These are phyloP conservation scores for Royoungia palumana DNA, from an alignment of 768 basidiomycete species.

Conservation along the genomic window DNA sequence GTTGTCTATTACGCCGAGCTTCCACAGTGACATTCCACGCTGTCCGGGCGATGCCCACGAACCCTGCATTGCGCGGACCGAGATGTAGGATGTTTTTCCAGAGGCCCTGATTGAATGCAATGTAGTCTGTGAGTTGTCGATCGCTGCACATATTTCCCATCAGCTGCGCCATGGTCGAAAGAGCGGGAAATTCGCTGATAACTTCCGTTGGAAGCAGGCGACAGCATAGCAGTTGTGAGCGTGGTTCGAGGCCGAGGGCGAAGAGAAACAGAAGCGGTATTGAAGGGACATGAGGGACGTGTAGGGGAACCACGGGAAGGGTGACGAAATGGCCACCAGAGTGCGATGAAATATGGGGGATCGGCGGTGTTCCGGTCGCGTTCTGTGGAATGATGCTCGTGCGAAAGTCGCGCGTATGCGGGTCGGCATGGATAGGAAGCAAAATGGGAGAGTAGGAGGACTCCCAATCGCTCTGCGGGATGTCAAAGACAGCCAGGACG, in stretches of 20 bases:
- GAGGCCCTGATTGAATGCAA: slow-evolving; percentile 52
- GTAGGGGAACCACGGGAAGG: slow-evolving; percentile 47
- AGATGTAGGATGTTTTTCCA: slow-evolving; percentile 63
- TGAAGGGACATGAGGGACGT: slow-evolving; percentile 52
- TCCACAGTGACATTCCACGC: slow-evolving; percentile 78
- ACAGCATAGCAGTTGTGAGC: slow-evolving; percentile 45
- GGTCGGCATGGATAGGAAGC: slow-evolving; percentile 50
- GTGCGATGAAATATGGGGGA: slow-evolving; percentile 22
- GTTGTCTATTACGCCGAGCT: slow-evolving; percentile 39
- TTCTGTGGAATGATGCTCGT: slow-evolving; percentile 34
- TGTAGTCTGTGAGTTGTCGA: slow-evolving; percentile 30
- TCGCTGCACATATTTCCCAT: slow-evolving; percentile 43
- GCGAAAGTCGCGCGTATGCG: slow-evolving; percentile 41
- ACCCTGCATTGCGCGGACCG: slow-evolving; percentile 42
- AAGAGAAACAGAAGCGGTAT: slow-evolving; percentile 58
- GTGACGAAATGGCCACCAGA: slow-evolving; percentile 36
- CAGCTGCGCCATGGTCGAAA: slow-evolving; percentile 52
- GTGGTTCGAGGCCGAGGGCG: slow-evolving; percentile 50
- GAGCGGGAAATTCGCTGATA: slow-evolving; percentile 59
- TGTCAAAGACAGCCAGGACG: slow-evolving; percentile 46
- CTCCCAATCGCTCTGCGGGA: slow-evolving; percentile 28
- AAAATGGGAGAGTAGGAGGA: slow-evolving; percentile 39
- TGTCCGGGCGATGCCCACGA: slow-evolving; percentile 50
- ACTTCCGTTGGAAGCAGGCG: slow-evolving; percentile 50
- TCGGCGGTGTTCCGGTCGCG: slow-evolving; percentile 31